A percentile compares a stretch with the other conserved stretches of the same genome.
Conservation (phyloP, 495 filamentous ascomycete genomes). For the Rhypophila decipiens region DNA sequence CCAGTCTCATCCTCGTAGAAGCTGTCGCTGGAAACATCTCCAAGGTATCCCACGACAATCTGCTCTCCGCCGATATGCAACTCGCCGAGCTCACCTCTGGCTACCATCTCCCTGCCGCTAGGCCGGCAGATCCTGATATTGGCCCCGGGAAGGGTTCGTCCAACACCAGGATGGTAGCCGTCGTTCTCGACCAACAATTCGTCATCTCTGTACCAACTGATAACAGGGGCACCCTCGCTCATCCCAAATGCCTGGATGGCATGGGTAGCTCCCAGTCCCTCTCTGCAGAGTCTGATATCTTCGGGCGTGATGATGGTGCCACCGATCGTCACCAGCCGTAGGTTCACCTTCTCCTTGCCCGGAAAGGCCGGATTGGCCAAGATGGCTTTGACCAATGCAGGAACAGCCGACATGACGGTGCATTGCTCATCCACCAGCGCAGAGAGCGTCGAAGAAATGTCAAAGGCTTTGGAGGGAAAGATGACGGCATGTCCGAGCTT, state of each 20-base stretch:
- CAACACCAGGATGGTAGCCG: constrained; percentile 18
- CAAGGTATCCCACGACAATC: constrained; percentile 28
- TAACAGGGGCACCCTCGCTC: constrained; percentile 32
- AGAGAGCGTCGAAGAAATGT: constrained; percentile 23
- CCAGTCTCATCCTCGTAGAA: constrained; percentile 32
- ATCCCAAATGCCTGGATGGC: constrained; percentile 36
- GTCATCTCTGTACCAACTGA: constrained; percentile 19
- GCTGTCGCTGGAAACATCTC: constrained; percentile 6
- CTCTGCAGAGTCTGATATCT: constrained; percentile 22
- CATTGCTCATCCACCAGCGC: constrained; percentile 23
- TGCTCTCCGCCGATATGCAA: constrained; percentile 30
- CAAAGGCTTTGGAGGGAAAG: constrained; percentile 25
- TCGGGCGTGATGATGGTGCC: constrained; percentile 24
- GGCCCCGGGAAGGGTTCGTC: constrained; percentile 24
- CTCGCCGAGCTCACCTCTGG: constrained; percentile 30
- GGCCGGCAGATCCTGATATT: constrained; percentile 31
- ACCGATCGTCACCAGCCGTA: constrained; percentile 23
- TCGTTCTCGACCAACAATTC: constrained; percentile 6
- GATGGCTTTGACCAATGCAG: constrained; percentile 30
- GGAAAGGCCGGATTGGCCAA: constrained; percentile 16
- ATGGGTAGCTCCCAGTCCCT: constrained; percentile 20
- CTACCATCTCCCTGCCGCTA: constrained; percentile 16
- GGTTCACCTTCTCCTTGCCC: constrained; percentile 13
- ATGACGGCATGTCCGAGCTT: constrained; percentile 27
- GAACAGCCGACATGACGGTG: constrained; percentile 28